Conservation (phyloP, 371 early-diverging fungal species). For the Gilbertella persicaria region DNA sequence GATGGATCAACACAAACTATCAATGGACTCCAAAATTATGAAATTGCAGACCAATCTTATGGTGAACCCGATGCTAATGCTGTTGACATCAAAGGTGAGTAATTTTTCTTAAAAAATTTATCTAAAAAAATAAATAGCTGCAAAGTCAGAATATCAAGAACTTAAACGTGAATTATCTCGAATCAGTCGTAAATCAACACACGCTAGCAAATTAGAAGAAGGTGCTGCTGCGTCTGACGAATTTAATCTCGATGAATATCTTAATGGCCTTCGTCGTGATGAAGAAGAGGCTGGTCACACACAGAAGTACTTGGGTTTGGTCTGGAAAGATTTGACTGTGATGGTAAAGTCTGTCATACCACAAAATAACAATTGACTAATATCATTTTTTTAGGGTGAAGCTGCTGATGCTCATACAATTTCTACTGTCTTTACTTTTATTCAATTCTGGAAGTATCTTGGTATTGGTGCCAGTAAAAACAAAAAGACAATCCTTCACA, state of each 20-base stretch:
- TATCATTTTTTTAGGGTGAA: constrained; percentile 30
- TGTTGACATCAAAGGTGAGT: constrained; percentile 16
- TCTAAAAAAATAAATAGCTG: constrained; percentile 22
- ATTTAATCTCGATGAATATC: constrained; percentile 36
- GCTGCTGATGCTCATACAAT: constrained; percentile 31
- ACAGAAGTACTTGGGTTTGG: constrained; percentile 42
- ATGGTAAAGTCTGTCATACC: constrained; percentile 16
- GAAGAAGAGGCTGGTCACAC: constrained; percentile 33
- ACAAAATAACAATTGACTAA: not conserved
- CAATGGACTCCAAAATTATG: constrained; percentile 2
- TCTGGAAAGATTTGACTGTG: constrained; percentile 47
- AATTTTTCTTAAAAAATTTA: not conserved
- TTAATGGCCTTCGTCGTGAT: constrained; percentile 26
- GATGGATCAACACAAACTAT: constrained; percentile 23
- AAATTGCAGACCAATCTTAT: constrained; percentile 7
- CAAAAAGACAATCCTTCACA: constrained; percentile 38
- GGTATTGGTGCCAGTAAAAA: constrained; percentile 26
- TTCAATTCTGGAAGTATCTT: constrained; percentile 24
- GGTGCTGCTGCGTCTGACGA: constrained; percentile 27
- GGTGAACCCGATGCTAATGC: constrained; percentile 24
- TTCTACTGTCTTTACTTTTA: constrained; percentile 18
- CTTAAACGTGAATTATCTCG: constrained; percentile 35
- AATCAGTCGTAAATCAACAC: constrained; percentile 27
- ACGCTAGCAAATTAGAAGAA: constrained; percentile 24
- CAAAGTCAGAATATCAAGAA: constrained; percentile 36